Evolutionary conservation across 805 yeast species (phyloP), one percentile per base, ranked within the genome.

Genomic region (Wickerhamomyces canadensis): DNA sequence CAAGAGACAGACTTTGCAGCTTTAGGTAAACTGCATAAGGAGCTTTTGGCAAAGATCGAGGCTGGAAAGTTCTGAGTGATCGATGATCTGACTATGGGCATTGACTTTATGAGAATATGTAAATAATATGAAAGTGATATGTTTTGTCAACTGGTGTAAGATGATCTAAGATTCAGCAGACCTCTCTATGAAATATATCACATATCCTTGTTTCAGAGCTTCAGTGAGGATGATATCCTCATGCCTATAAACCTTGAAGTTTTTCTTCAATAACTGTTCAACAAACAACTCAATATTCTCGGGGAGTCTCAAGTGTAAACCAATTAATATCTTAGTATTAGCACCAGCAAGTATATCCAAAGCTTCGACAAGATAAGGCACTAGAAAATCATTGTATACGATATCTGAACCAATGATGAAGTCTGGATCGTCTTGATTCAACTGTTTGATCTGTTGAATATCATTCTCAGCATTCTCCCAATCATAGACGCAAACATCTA

Each of bases 1-100:
- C 75, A 79, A 51, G 76, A 70, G 39, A 84, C 91, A 23, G 84
- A 84, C 55, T 79, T 84, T 60, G 88, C 69, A 12, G 76, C 80
- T 36, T 67, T 89, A 56, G 81, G 82, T 36, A 68, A 71, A 42
- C 65, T 76, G 30, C 94, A 86, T 55, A 75, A 77, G 49, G 70
- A 76, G 43, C 59, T 89, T 41, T 47, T 64, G 15, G 67, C 65
- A 17, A 76, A 72, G 44, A 50, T 68, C 26, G 64, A 64, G 30
- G 33, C 40, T 31, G 41, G 42, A 14, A 40, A 47, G 17, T 42
- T 31, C 17, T 38, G 31, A 36, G 13, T 6, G n/a, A n/a, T n/a
- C n/a, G n/a, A n/a, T n/a, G n/a, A n/a, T n/a, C n/a, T n/a, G n/a
- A n/a, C n/a, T n/a, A n/a, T n/a, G n/a, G n/a, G n/a, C n/a, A n/a